Percentiles rank a stretch among this genome's conserved stretches.
Evolutionary conservation across 2,329 filamentous ascomycete species (phyloP).

Genomic region (Colletotrichum eremochloae): DNA sequence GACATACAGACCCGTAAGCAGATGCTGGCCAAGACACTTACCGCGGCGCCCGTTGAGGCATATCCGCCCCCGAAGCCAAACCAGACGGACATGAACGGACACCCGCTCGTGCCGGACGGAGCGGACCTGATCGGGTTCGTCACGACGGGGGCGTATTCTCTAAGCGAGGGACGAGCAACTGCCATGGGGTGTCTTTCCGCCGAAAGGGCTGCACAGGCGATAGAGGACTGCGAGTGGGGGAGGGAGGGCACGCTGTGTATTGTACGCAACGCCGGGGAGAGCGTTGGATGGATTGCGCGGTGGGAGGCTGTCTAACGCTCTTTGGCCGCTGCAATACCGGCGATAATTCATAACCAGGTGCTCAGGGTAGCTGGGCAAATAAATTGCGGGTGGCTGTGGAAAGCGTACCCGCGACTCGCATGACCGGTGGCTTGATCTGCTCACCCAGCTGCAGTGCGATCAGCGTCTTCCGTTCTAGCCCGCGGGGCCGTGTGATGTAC

Average conservation of each 20-base stretch:
- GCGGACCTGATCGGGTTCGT: conserved; percentile 90
- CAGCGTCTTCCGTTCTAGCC: background rate
- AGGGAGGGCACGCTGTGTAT: conserved; percentile 76
- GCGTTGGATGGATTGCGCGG: conserved; percentile 80
- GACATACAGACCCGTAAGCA: conserved; percentile 57
- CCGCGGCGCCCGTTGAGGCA: conserved; percentile 53
- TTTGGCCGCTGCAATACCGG: background rate
- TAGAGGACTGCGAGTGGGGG: conserved; percentile 44
- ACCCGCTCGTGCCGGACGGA: conserved; percentile 78
- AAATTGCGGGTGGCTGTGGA: background rate
- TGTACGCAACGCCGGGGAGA: conserved; percentile 84
- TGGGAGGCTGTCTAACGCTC: conserved; percentile 76
- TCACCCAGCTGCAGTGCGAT: background rate
- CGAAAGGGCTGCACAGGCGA: conserved; percentile 64
- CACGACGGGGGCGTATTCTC: conserved; percentile 86
- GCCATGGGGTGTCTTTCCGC: conserved; percentile 80
- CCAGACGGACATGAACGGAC: conserved; percentile 58
- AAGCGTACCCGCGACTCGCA: background rate
- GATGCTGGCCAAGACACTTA: conserved; percentile 62
- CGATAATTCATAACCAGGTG: background rate
- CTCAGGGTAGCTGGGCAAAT: background rate
- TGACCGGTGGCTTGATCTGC: background rate
- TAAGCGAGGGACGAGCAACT: conserved; percentile 80
- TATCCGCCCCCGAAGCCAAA: conserved; percentile 54
- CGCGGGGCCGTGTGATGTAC: background rate